Base-by-base conservation (phyloP, 78 protist genomes). In the Cavenderia fasciculata region DNA sequence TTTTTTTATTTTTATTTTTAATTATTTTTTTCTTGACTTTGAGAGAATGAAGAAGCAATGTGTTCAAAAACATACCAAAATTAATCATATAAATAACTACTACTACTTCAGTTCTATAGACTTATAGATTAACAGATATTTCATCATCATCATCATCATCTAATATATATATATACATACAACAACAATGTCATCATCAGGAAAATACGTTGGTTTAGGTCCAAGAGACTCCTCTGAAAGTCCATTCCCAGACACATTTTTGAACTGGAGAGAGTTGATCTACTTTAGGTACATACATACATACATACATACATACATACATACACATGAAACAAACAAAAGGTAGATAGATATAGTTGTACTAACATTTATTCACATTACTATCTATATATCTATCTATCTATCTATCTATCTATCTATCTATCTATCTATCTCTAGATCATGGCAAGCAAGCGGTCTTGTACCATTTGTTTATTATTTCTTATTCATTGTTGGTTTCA, bases 371-470 rank as follows among this genome's bases (percentile, higher is more conserved):
- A 33, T 40, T 38, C 27, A 5, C 2, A 57, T 18, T 25, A 57
- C 27, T 10, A 57, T 57, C 6, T 27, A 11, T 44, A 11, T 11
- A 44, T 44, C 6, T 6, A 44, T 44, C 21, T 44, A 7, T 56
- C 62, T 19, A 12, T 56, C 62, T 25, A 56, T 56, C 10, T 19
- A 56, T 56, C 5, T 19, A 56, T 56, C 10, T 19, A 56, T 19
- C 62, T 19, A 56, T 56, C 27, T 19, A 19, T 19, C 62, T 56
- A 56, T 19, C 10, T 5, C 27, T 31, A 71, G 78, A 71, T 71
- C 78, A 71, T 71, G 85, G 86, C 90, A 82, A 69, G 90, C 90
- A 54, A 4, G 70, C 19, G 90, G 90, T 57, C n/a, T 82, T 46
- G 59, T 82, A 21, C 66, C 90, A 82, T 57, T 69, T 44, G 14